Base-by-base conservation (phyloP, 768 basidiomycete species). In the Kwoniella mangroviensis region DNA sequence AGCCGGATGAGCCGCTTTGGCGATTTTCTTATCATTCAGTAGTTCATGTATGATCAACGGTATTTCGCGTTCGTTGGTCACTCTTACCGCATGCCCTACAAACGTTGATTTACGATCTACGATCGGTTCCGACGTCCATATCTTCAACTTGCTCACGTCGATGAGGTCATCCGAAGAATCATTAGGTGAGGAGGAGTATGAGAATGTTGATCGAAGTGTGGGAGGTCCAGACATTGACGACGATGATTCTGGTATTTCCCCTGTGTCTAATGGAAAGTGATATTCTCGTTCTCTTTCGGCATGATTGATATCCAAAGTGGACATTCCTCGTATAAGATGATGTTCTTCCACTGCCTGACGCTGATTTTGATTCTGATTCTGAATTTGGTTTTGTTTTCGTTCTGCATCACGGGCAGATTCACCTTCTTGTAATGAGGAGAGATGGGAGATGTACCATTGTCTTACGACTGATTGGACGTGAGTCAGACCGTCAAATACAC, bases 91-190 rank as follows among this genome's bases (percentile, higher is more conserved):
- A 22, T 93, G 88, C 10, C 94, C 94, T 9, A 96, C 86, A 76
- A 98, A 97, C 0, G 86, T 86, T 71, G 91, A 93, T 81, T 91
- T 95, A 28, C 94, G 86, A 81, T 96, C 95, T 9, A 87, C 84
- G 65, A 98, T 93, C 1, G 95, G 88, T 67, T 93, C 92, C 0
- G 91, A 88, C 54, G 89, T 87, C 67, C 88, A 84, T 13, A 98
- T 87, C 57, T 87, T 82, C n/a, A 93, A 84, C 19, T 56, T 53
- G 13, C 43, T 49, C n/a, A 61, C 34, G 41, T 68, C 67, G 0
- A 55, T 21, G 42, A 53, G 28, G 2, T 60, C 53, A 49, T 28
- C 19, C 22, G 34, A 17, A 9, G 28, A 34, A 41, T 55, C 26
- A 2, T 57, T 40, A 4, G 41, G 52, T n/a, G 53, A 24, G 49